Evolutionary conservation across 257 asterid species (phyloP), one percentile per base, ranked within the genome.

Genomic region (Marsdenia floribunda): DNA sequence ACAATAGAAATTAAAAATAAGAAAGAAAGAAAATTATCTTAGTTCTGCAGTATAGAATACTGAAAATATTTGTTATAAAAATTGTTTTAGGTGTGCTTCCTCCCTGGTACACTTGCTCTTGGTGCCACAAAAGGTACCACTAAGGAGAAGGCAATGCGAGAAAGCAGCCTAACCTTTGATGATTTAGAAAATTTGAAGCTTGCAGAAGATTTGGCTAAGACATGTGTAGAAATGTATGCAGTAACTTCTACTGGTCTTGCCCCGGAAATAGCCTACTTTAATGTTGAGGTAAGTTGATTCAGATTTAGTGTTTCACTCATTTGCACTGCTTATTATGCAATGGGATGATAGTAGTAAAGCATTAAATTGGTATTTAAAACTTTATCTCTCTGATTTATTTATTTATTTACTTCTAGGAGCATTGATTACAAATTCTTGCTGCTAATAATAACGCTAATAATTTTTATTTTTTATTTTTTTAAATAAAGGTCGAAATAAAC

Each of bases 61-160:
- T 55, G 49, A 73, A 42, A 22, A 60, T 42, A 33, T 18, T 75
- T 71, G 59, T 59, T 35, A 64, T 2, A 50, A 46, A 40, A 33
- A 68, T 57, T 71, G 16, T 38, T n/a, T 8, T 71, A 95, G 96
- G 98, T 92, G 54, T 95, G 99, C 84, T 95, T 95, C 83, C 96
- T 95, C 42, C 97, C 99, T 69, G 99, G 98, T 72, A 82, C 94
- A 66, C 94, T 95, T 88, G 99, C 97, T 53, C 91, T 95, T 80
- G 99, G 99, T 77, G 96, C 98, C 80, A 95, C 99, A 29, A 92
- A 88, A 83, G 99, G 99, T 70, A 13, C 84, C 18, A 52, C 78
- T n/a, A 95, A 88, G 83, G 89, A 85, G 75, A 92, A 82, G 87
- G 97, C 96, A 70, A 87, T 92, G 93, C 76, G 68, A 85, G 90